A percentile compares a stretch with the other conserved stretches of the same genome.
Evolutionary conservation across 345 rosid genomes (phyloP).

Genomic region (Eucalyptus globulus): DNA sequence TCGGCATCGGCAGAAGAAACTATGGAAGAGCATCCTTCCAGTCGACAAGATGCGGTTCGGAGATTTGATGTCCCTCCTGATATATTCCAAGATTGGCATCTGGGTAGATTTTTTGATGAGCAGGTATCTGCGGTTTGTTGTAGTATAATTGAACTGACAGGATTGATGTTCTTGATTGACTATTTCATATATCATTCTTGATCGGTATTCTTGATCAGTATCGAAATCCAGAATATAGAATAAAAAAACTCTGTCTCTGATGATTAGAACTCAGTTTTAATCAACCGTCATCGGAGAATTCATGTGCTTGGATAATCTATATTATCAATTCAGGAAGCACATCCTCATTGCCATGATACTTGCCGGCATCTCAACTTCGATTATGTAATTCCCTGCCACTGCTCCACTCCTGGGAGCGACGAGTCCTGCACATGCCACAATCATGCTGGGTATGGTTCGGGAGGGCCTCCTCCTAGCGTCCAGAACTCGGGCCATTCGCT

Average conservation of each 20-base stretch:
- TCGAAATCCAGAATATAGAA: neutral
- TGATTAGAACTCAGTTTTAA: neutral
- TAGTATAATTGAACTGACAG: neutral
- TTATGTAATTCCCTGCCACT: neutral
- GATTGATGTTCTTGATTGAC: neutral
- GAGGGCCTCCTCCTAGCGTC: neutral
- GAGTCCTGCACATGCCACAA: neutral
- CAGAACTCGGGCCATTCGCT: neutral
- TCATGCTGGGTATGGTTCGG: neutral
- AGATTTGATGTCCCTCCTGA: neutral
- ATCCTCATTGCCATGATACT: neutral
- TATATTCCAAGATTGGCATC: neutral
- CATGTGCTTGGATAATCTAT: neutral
- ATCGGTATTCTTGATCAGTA: neutral
- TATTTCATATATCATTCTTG: neutral
- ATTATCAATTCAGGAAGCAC: neutral
- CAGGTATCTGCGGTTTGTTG: neutral
- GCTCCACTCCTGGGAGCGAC: neutral
- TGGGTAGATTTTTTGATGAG: neutral
- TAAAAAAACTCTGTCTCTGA: neutral
- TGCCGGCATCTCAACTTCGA: neutral
- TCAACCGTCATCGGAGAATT: too few species aligned
- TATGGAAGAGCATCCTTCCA: neutral
- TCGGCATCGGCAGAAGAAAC: neutral
- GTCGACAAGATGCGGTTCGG: neutral